Percentiles rank a stretch among this genome's conserved stretches.
Conservation (phyloP, 768 basidiomycete species). For the Pleurotus platypus region DNA sequence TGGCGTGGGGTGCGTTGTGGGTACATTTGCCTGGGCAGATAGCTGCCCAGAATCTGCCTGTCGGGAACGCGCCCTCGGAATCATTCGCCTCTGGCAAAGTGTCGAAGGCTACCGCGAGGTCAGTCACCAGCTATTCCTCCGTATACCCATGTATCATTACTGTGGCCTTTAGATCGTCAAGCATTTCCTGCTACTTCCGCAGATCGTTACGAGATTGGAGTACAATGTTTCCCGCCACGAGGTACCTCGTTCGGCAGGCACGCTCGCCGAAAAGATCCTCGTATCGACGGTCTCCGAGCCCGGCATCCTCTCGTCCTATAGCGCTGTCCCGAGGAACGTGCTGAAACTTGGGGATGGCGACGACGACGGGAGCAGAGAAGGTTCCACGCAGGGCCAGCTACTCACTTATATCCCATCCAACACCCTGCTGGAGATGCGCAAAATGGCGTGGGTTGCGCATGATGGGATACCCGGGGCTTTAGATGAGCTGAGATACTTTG, state of each 20-base stretch:
- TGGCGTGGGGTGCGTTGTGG: conserved; percentile 64
- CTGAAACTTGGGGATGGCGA: background rate
- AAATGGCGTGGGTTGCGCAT: conserved; percentile 64
- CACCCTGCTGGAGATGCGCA: conserved; percentile 42
- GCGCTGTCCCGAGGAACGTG: background rate
- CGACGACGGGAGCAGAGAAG: background rate
- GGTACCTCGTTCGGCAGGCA: conserved; percentile 57
- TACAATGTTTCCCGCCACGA: conserved; percentile 67
- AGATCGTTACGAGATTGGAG: conserved; percentile 67
- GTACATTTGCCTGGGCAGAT: conserved; percentile 79
- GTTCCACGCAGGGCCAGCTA: background rate
- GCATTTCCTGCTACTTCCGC: conserved; percentile 66
- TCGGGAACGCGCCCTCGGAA: conserved; percentile 58
- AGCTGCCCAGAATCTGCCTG: conserved; percentile 64
- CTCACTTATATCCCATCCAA: background rate
- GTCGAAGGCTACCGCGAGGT: conserved; percentile 75
- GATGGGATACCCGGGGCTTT: conserved; percentile 63
- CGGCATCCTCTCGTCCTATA: background rate
- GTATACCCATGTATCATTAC: background rate
- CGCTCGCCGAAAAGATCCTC: conserved; percentile 68
- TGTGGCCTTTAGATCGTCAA: conserved; percentile 57
- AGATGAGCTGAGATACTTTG: conserved; percentile 49
- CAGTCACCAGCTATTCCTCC: conserved; percentile 3
- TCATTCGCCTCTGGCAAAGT: conserved; percentile 64
- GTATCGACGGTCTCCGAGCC: conserved; percentile 14